These are phyloP conservation scores for Leishmania aethiopica DNA, from an alignment of 208 protist species.

Conservation along the genomic window DNA sequence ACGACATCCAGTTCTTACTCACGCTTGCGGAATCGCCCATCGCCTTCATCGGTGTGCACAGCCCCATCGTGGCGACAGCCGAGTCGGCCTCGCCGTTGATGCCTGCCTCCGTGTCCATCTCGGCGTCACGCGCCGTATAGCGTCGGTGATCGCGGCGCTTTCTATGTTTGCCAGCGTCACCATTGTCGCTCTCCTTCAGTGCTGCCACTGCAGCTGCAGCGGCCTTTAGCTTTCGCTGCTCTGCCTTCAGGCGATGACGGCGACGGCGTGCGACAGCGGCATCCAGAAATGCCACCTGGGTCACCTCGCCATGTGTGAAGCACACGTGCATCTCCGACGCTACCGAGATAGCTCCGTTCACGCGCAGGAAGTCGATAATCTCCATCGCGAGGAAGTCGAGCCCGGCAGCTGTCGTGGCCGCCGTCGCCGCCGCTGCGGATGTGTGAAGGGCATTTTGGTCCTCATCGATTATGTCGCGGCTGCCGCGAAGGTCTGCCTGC, in stretches of 20 bases:
- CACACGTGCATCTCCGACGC: slow-evolving; percentile 56
- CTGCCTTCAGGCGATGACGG: slow-evolving; percentile 23
- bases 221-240: slow-evolving; percentile 9
- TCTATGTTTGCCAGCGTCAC: background rate
- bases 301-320: slow-evolving; percentile 73
- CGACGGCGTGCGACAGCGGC: slow-evolving; percentile 22
- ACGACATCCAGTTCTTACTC: slow-evolving; percentile 14
- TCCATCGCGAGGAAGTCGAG: slow-evolving; percentile 63
- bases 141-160: slow-evolving; percentile 5
- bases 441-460: background rate
- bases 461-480: slow-evolving; percentile 14
- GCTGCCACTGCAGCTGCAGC: background rate
- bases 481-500: background rate
- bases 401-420: slow-evolving; percentile 37
- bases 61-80: background rate
- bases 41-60: background rate
- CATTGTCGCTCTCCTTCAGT: background rate
- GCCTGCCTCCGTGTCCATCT: background rate
- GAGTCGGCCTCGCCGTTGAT: background rate
- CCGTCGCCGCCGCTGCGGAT: slow-evolving; percentile 6
- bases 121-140: background rate
- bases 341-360: slow-evolving; percentile 49
- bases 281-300: slow-evolving; percentile 18
- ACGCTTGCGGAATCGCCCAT: background rate
- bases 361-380: slow-evolving; percentile 75